Evolutionary conservation across 176 grass and related monocot species (phyloP).

Genomic region (Puya raimondii): DNA sequence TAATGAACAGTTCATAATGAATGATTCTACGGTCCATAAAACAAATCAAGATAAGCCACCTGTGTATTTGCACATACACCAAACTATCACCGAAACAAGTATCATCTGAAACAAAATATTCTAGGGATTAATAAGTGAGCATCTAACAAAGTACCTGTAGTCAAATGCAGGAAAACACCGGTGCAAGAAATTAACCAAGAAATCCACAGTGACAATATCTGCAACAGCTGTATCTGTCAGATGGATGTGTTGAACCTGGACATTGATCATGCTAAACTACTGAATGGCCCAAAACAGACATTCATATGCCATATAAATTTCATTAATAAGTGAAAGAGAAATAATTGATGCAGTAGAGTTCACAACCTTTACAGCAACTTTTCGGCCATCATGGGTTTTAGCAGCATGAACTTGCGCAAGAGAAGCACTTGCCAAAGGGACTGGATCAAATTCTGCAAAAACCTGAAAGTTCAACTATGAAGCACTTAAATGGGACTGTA

Average conservation of each 20-base stretch:
- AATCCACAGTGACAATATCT: conserved; percentile 86
- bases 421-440: conserved; percentile 89
- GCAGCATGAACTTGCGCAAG: conserved; percentile 98
- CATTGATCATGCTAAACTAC: conserved; percentile 6
- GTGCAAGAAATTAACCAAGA: conserved; percentile 76
- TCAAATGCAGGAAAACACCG: conserved; percentile 83
- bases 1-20: no score
- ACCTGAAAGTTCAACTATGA: conserved; percentile 29
- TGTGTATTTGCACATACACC: not conserved
- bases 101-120: not conserved
- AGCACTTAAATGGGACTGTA: not conserved
- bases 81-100: not conserved
- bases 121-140: not conserved
- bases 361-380: conserved; percentile 85
- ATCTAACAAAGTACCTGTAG: conserved; percentile 51
- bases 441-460: conserved; percentile 89
- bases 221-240: conserved; percentile 60
- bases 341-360: conserved; percentile 1
- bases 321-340: not conserved
- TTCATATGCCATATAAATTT: not conserved
- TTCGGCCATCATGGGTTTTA: conserved; percentile 70
- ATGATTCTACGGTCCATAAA: no score
- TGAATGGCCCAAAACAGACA: not conserved
- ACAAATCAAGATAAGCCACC: not conserved
- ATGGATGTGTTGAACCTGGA: conserved; percentile 85